phyloP scores from a whole-genome alignment of 106 monocot genomes.

The Posidonia australis region DNA sequence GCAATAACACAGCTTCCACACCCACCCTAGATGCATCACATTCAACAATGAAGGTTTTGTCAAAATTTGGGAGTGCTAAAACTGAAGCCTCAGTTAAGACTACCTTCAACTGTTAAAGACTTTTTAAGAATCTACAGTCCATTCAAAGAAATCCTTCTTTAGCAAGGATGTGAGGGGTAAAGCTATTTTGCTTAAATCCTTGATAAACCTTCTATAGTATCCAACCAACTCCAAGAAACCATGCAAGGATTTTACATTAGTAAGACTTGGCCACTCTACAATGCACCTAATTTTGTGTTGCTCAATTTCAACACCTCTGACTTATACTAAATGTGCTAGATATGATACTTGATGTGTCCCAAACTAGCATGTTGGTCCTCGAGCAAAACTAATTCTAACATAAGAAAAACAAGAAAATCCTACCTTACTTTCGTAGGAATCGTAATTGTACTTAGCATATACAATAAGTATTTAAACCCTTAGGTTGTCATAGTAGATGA shows the following conservation, averaged over 20 bases:
- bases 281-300: neutral
- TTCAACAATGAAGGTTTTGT: neutral
- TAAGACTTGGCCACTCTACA: neutral
- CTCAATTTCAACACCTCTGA: neutral
- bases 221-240: conserved; percentile 2
- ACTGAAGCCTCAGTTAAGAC: neutral
- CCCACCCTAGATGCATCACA: neutral
- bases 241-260: neutral
- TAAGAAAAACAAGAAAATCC: too few relatives aligned
- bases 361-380: too few relatives aligned
- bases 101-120: neutral
- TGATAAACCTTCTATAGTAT: conserved; percentile 1
- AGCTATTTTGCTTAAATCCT: neutral
- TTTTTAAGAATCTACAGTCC: neutral
- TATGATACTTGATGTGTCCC: neutral
- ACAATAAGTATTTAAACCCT: too few relatives aligned
- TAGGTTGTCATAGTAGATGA: too few relatives aligned
- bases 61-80: neutral
- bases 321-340: neutral
- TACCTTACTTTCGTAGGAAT: too few relatives aligned
- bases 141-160: neutral
- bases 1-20: neutral
- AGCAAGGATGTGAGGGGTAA: neutral
- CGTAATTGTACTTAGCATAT: too few relatives aligned
- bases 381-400: too few relatives aligned